Conservation (phyloP, 768 basidiomycete species). For the Rhodotorula diobovata region DNA sequence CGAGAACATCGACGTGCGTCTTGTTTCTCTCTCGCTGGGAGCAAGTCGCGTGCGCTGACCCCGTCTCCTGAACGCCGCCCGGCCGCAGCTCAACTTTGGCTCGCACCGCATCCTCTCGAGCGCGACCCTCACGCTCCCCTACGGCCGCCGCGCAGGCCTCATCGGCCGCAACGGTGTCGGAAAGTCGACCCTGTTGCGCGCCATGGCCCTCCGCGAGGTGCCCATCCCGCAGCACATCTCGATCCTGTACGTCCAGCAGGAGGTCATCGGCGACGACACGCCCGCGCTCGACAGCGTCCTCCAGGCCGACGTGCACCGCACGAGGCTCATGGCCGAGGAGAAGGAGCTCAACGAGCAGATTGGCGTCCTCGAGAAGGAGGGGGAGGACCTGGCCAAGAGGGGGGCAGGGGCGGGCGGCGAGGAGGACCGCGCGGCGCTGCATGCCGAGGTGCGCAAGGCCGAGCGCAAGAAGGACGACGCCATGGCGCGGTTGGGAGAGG, state of each 20-base stretch:
- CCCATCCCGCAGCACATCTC: conserved; percentile 86
- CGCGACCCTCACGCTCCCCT: conserved; percentile 77
- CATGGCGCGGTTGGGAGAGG: conserved; percentile 68
- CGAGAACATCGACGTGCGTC: conserved; percentile 72
- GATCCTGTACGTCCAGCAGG: conserved; percentile 97
- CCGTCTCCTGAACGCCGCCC: neutral
- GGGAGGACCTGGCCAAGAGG: conserved; percentile 20
- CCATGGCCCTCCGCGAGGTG: conserved; percentile 91
- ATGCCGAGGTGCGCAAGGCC: conserved; percentile 33
- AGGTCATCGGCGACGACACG: conserved; percentile 92
- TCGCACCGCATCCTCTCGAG: conserved; percentile 85
- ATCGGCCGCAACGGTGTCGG: conserved; percentile 89
- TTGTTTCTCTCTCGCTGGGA: conserved; percentile 52
- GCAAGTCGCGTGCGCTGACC: too few relatives aligned
- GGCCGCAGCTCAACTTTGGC: conserved; percentile 56
- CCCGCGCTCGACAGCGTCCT: conserved; percentile 86
- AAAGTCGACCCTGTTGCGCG: conserved; percentile 90
- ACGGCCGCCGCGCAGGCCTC: conserved; percentile 83
- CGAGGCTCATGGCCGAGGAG: conserved; percentile 84
- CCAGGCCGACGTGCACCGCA: conserved; percentile 99
- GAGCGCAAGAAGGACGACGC: conserved; percentile 47
- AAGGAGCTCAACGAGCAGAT: conserved; percentile 66
- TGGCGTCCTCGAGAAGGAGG: conserved; percentile 41
- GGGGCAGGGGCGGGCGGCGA: conserved; percentile 1
- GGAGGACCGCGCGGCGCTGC: conserved; percentile 52